Conservation (phyloP, 495 filamentous ascomycete genomes). For the Penicillium pulvis region DNA sequence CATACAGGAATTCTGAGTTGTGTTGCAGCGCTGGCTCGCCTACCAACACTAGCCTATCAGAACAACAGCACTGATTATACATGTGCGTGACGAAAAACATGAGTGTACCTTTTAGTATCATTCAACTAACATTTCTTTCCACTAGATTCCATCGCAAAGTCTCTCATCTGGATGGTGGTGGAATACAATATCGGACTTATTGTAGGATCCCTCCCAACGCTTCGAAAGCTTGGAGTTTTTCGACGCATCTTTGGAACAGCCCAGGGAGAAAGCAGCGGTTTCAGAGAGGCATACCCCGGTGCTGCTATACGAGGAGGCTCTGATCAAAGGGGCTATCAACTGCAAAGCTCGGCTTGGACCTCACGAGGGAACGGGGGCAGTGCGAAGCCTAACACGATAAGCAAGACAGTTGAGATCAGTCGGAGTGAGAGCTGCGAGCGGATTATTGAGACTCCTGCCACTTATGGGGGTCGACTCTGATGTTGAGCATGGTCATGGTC, state of each 20-base stretch:
- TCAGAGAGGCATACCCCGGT: not conserved
- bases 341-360: not conserved
- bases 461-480: too few species aligned
- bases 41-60: slow-evolving; percentile 6
- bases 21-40: slow-evolving; percentile 2
- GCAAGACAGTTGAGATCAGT: not conserved
- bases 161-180: slow-evolving; percentile 8
- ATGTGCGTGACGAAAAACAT: slow-evolving; percentile 4
- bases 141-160: slow-evolving; percentile 2
- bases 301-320: not conserved
- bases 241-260: not conserved
- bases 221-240: not conserved
- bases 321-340: not conserved
- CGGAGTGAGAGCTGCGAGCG: not conserved
- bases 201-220: slow-evolving; percentile 6
- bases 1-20: slow-evolving; percentile 6
- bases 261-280: not conserved
- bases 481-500: too few species aligned
- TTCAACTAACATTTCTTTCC: slow-evolving; percentile 2
- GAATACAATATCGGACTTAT: slow-evolving; percentile 7
- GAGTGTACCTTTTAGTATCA: not conserved
- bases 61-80: slow-evolving; percentile 9
- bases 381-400: not conserved
- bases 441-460: not conserved
- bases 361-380: not conserved